Evolutionary conservation across 2,329 filamentous ascomycete species (phyloP).

Genomic region (Fusarium praegraminearum): DNA sequence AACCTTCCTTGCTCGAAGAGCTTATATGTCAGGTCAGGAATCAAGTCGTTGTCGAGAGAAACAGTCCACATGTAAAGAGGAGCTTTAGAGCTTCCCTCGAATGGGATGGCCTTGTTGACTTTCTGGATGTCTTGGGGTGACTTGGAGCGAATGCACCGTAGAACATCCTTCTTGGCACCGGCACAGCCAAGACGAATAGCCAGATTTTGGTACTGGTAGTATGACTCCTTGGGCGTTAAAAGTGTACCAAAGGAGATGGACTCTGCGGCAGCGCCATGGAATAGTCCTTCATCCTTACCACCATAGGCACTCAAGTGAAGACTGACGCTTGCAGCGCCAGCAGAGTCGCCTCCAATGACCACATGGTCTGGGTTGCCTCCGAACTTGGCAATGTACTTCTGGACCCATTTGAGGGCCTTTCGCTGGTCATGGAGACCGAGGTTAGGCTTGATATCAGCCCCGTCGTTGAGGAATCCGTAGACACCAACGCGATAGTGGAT

Average conservation of each 20-base stretch:
- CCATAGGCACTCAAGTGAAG: constrained; percentile 71
- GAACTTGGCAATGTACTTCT: constrained; percentile 73
- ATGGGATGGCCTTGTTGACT: constrained; percentile 56
- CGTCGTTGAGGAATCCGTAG: constrained; percentile 76
- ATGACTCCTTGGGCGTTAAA: constrained; percentile 59
- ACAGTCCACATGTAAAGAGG: constrained; percentile 68
- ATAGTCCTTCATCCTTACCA: constrained; percentile 61
- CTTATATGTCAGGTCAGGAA: constrained; percentile 63
- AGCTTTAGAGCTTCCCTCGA: constrained; percentile 43
- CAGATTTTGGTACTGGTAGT: constrained; percentile 66
- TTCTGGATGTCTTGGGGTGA: constrained; percentile 57
- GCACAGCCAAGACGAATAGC: constrained; percentile 58
- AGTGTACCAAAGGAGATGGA: constrained; percentile 65
- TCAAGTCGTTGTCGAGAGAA: constrained; percentile 65
- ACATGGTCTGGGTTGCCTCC: constrained; percentile 77
- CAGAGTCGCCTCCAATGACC: constrained; percentile 75
- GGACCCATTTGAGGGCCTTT: constrained; percentile 76
- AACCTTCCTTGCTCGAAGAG: constrained; percentile 63
- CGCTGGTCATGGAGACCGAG: constrained; percentile 78
- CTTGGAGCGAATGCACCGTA: constrained; percentile 61
- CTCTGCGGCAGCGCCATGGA: constrained; percentile 64
- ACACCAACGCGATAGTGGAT: constrained; percentile 83
- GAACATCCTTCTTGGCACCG: constrained; percentile 48
- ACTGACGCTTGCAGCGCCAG: constrained; percentile 74
- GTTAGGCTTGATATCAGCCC: constrained; percentile 70